These are phyloP conservation scores for Aspergillus sp. DNA, from an alignment of 2,329 filamentous ascomycete genomes.

Conservation along the genomic window DNA sequence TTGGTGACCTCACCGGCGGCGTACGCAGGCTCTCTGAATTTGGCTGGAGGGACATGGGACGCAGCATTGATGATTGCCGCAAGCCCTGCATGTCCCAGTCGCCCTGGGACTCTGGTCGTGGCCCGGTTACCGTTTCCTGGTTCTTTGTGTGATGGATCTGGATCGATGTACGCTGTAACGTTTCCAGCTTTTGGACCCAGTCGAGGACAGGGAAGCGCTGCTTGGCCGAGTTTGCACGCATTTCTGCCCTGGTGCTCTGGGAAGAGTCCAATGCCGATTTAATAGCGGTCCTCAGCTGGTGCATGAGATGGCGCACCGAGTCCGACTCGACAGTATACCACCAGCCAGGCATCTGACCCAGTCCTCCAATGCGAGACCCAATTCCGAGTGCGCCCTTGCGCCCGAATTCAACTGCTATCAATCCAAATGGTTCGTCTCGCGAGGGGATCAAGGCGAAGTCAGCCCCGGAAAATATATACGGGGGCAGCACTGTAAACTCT, in stretches of 20 bases:
- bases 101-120: constrained; percentile 30
- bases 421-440: constrained; percentile 67
- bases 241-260: constrained; percentile 55
- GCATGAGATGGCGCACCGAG: constrained; percentile 61
- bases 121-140: constrained; percentile 38
- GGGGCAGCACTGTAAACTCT: constrained; percentile 65
- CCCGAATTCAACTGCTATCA: constrained; percentile 69
- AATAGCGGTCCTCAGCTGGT: constrained; percentile 66
- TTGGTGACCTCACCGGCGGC: not conserved
- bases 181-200: constrained; percentile 65
- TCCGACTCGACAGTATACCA: constrained; percentile 69
- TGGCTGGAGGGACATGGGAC: not conserved
- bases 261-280: constrained; percentile 57
- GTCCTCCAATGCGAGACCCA: constrained; percentile 64
- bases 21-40: not conserved
- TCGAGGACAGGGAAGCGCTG: constrained; percentile 68
- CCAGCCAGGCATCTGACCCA: constrained; percentile 70
- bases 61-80: not conserved
- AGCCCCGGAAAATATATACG: constrained; percentile 67
- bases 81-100: not conserved
- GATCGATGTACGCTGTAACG: constrained; percentile 61
- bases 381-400: constrained; percentile 67
- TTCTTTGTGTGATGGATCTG: constrained; percentile 44
- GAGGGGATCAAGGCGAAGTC: constrained; percentile 69
- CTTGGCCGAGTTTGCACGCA: constrained; percentile 64